phyloP scores from a whole-genome alignment of 257 asterid species.

The Penstemon newberryi region DNA sequence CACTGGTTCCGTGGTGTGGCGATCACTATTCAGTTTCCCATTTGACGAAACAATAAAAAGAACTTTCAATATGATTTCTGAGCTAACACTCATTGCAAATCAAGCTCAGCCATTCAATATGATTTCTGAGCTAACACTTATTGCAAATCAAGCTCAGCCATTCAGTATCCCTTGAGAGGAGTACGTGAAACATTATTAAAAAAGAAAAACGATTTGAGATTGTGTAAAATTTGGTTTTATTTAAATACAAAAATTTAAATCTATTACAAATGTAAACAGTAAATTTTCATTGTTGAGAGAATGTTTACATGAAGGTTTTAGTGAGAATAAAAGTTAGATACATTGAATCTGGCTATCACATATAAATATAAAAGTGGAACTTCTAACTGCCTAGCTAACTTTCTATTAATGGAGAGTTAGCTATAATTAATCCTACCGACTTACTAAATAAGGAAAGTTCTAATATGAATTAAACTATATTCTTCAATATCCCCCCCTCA shows the following conservation, averaged over 20 bases:
- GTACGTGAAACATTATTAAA: not conserved
- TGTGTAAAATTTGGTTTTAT: not conserved
- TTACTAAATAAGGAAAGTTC: no score
- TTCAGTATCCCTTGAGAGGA: conserved; percentile 30
- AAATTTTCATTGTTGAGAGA: not conserved
- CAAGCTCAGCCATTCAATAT: conserved; percentile 29
- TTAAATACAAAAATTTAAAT: not conserved
- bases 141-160: conserved; percentile 29
- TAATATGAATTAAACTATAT: no score
- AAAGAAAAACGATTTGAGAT: conserved; percentile 18
- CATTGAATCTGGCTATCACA: no score
- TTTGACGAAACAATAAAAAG: no score
- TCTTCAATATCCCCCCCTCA: no score
- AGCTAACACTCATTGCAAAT: conserved; percentile 19
- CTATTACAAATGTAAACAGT: conserved; percentile 29
- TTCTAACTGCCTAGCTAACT: no score
- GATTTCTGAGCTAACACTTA: conserved; percentile 20
- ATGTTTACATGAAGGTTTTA: not conserved
- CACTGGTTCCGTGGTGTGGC: no score
- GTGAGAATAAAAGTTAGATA: not conserved
- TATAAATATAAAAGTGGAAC: no score
- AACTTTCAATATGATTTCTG: conserved; percentile 7
- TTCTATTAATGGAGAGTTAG: no score
- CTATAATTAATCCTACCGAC: no score
- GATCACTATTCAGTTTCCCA: not conserved